phyloP scores from a whole-genome alignment of 2,329 filamentous ascomycete genomes.

The Pyrenophora tritici-repentis region DNA sequence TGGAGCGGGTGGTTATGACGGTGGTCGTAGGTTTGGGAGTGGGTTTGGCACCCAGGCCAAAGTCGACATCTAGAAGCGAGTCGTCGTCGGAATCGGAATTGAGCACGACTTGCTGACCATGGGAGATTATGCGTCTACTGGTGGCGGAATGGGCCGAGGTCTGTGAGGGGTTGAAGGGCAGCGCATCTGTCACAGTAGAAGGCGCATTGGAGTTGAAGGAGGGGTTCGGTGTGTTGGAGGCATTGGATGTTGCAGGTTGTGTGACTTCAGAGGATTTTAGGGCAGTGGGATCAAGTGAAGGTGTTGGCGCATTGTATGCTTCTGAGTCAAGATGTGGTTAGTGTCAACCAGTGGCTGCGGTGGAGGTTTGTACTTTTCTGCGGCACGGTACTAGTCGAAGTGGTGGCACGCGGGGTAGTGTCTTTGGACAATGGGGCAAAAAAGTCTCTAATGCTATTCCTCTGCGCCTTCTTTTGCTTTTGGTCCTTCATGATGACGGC shows the following conservation, averaged over 20 bases:
- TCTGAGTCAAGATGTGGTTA: constrained; percentile 4
- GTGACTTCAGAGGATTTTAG: background rate
- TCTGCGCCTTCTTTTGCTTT: constrained; percentile 18
- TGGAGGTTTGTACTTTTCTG: constrained; percentile 25
- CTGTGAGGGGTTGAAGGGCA: constrained; percentile 30
- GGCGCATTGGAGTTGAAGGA: constrained; percentile 10
- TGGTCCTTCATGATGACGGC: constrained; percentile 4
- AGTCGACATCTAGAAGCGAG: constrained; percentile 56
- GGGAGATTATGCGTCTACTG: constrained; percentile 60
- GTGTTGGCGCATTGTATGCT: constrained; percentile 4
- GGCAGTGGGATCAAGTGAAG: background rate
- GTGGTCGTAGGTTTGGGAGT: constrained; percentile 7
- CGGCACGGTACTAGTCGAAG: constrained; percentile 22
- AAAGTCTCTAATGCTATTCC: constrained; percentile 52
- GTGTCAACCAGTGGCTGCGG: background rate
- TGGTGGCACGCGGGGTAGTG: constrained; percentile 15
- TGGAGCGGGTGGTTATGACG: constrained; percentile 13
- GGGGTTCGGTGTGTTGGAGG: background rate
- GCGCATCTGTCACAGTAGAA: constrained; percentile 4
- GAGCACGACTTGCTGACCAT: constrained; percentile 57
- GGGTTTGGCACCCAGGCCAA: constrained; percentile 23
- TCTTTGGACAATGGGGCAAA: constrained; percentile 50
- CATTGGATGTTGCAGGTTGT: background rate
- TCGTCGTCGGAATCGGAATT: constrained; percentile 75
- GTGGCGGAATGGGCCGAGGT: constrained; percentile 33